phyloP scores from a whole-genome alignment of 1,284 basidiomycete genomes.

The Ustilago hordei region DNA sequence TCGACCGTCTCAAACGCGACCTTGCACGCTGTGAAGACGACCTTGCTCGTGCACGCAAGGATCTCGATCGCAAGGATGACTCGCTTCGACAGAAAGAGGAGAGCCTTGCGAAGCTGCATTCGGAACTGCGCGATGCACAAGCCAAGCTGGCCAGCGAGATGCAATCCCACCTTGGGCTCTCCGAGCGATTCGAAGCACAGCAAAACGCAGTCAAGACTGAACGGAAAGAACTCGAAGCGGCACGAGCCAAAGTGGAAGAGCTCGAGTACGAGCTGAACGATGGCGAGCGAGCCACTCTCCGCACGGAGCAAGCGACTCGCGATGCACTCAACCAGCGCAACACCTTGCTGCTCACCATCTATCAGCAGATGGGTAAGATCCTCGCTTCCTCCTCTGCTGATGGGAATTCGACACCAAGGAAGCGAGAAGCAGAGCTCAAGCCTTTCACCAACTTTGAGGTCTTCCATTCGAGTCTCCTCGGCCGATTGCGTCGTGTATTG shows the following conservation, averaged over 20 bases:
- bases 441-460: constrained; percentile 92
- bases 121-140: constrained; percentile 58
- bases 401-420: constrained; percentile 70
- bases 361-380: constrained; percentile 94
- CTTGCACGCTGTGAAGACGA: constrained; percentile 84
- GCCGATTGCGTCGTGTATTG: constrained; percentile 83
- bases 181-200: constrained; percentile 66
- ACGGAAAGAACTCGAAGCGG: constrained; percentile 52
- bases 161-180: constrained; percentile 55
- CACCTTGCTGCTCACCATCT: constrained; percentile 88
- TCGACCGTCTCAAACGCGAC: constrained; percentile 88
- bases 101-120: constrained; percentile 74
- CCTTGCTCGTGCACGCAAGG: constrained; percentile 78
- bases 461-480: constrained; percentile 94
- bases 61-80: constrained; percentile 78
- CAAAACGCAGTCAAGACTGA: constrained; percentile 45
- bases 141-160: constrained; percentile 62
- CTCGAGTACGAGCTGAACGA: constrained; percentile 85
- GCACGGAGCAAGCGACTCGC: constrained; percentile 82
- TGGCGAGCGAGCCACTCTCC: constrained; percentile 81
- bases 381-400: constrained; percentile 72
- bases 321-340: constrained; percentile 93
- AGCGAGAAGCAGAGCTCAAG: constrained; percentile 78
- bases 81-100: constrained; percentile 78
- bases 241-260: constrained; percentile 72